A percentile compares a stretch with the other conserved stretches of the same genome.
Conservation (phyloP, 805 yeast species). For the Starmerella lactis-condensi region DNA sequence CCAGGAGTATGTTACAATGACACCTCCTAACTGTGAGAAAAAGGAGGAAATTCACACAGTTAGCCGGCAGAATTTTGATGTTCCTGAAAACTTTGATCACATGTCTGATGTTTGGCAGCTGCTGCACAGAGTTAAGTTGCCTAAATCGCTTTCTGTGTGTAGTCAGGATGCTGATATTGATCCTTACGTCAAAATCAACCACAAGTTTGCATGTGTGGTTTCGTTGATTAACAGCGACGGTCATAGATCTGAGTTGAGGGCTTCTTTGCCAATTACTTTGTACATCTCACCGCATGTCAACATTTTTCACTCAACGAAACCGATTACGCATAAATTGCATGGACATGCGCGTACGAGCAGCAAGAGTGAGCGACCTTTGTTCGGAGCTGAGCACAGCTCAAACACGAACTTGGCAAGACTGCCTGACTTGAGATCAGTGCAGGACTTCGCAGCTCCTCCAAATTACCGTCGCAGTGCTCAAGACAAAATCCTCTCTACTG, state of each 20-base stretch:
- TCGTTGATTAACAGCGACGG: conserved; percentile 76
- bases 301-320: conserved; percentile 29
- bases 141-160: conserved; percentile 52
- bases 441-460: conserved; percentile 52
- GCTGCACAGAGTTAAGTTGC: conserved; percentile 40
- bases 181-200: conserved; percentile 61
- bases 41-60: conserved; percentile 47
- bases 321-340: conserved; percentile 1
- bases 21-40: conserved; percentile 38
- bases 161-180: conserved; percentile 75
- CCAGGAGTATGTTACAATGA: conserved; percentile 43
- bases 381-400: conserved; percentile 10
- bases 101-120: conserved; percentile 54
- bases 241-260: conserved; percentile 78
- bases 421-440: conserved; percentile 7
- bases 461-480: conserved; percentile 63
- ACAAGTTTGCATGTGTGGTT: conserved; percentile 66
- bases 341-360: conserved; percentile 20
- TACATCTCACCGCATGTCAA: conserved; percentile 73
- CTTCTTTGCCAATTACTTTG: conserved; percentile 63
- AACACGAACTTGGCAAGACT: not conserved
- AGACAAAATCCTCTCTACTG: conserved; percentile 60
- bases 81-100: conserved; percentile 23
- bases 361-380: conserved; percentile 10
- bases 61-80: conserved; percentile 29